Evolutionary conservation across 805 yeast species (phyloP).

Genomic region (Barnettozyma siamensis): DNA sequence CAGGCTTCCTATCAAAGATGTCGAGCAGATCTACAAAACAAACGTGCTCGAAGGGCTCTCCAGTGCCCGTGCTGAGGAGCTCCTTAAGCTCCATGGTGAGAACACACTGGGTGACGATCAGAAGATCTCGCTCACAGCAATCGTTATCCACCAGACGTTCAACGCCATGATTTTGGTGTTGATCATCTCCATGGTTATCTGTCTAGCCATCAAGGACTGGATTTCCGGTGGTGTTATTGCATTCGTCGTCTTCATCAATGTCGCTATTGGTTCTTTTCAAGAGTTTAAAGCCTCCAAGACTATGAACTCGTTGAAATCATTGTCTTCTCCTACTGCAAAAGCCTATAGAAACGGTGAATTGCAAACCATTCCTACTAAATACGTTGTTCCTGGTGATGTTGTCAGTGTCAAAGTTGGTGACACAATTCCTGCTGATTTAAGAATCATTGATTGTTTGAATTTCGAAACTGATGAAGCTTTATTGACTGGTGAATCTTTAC

Average conservation of each 20-base stretch:
- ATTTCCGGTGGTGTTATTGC: conserved; percentile 79
- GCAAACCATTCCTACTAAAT: conserved; percentile 50
- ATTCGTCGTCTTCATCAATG: conserved; percentile 58
- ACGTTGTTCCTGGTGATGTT: conserved; percentile 71
- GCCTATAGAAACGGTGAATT: conserved; percentile 59
- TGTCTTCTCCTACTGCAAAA: conserved; percentile 66
- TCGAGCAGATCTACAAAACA: conserved; percentile 36
- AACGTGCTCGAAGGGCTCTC: conserved; percentile 44
- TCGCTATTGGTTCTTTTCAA: conserved; percentile 62
- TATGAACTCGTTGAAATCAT: conserved; percentile 63
- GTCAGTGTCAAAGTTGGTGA: conserved; percentile 63
- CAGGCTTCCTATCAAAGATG: conserved; percentile 28
- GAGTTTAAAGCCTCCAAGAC: conserved; percentile 74
- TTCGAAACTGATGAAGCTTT: conserved; percentile 69
- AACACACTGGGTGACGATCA: conserved; percentile 58
- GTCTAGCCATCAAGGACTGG: conserved; percentile 71
- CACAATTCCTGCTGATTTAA: conserved; percentile 68
- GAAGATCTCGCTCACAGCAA: conserved; percentile 46
- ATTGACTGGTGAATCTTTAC: conserved; percentile 61
- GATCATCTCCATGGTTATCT: conserved; percentile 61
- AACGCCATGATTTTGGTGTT: conserved; percentile 78
- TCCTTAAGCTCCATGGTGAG: conserved; percentile 40
- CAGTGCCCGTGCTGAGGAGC: conserved; percentile 26
- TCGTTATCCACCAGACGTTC: conserved; percentile 60
- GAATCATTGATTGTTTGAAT: conserved; percentile 52